Conservation (phyloP, 192 early-diverging fungal genomes). For the Podila verticillata region DNA sequence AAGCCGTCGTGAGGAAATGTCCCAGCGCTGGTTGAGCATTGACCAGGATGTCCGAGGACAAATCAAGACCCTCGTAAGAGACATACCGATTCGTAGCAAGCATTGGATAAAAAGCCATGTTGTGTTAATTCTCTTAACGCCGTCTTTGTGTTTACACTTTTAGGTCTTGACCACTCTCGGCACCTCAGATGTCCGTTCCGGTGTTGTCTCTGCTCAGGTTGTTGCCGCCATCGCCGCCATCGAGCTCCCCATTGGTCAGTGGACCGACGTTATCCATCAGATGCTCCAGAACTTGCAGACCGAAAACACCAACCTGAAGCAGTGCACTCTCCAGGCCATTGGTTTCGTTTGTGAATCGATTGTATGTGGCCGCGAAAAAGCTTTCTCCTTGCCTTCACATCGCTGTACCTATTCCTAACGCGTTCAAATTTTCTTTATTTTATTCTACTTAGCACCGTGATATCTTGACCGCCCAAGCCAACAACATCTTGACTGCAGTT, state of each 20-base stretch:
- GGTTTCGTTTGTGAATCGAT: constrained; percentile 95
- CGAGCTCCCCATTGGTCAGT: constrained; percentile 88
- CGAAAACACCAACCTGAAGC: constrained; percentile 76
- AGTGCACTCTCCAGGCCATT: constrained; percentile 87
- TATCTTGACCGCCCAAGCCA: constrained; percentile 83
- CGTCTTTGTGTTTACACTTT: constrained; percentile 7
- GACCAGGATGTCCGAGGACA: constrained; percentile 64
- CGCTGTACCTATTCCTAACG: neutral
- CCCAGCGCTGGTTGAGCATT: constrained; percentile 71
- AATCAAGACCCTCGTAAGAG: constrained; percentile 74
- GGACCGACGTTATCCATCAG: constrained; percentile 86
- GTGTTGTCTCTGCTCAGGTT: constrained; percentile 80
- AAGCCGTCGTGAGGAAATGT: constrained; percentile 63
- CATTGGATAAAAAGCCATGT: no score
- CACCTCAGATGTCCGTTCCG: constrained; percentile 63
- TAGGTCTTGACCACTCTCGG: constrained; percentile 65
- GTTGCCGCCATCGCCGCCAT: constrained; percentile 93
- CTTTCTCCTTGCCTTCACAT: neutral
- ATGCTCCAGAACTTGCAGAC: constrained; percentile 81
- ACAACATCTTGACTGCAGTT: constrained; percentile 93
- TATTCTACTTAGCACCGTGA: constrained; percentile 70
- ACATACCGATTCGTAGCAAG: neutral
- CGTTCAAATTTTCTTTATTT: neutral
- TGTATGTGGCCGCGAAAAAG: constrained; percentile 58
- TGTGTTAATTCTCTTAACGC: neutral